Evolutionary conservation across 2,329 filamentous ascomycete species (phyloP).

Genomic region (Dothistroma pini): DNA sequence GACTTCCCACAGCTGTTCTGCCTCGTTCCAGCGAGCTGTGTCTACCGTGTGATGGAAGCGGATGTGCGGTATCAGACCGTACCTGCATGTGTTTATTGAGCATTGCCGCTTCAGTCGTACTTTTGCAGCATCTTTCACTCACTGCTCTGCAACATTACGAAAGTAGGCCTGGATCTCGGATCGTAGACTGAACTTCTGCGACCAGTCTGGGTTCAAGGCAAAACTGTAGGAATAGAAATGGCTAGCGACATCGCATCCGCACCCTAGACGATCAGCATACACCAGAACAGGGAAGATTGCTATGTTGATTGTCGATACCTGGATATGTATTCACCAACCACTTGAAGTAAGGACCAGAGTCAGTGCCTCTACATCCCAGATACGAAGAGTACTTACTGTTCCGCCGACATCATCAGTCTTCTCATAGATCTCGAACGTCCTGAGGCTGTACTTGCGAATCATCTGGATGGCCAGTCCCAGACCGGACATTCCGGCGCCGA

Average conservation of each 20-base stretch:
- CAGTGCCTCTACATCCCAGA: no score
- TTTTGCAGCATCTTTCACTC: neutral
- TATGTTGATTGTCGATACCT: neutral
- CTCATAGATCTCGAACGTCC: conserved; percentile 44
- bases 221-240: conserved; percentile 36
- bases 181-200: conserved; percentile 27
- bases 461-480: conserved; percentile 47
- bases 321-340: neutral
- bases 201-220: conserved; percentile 33
- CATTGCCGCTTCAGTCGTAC: neutral
- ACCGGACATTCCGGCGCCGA: conserved; percentile 50
- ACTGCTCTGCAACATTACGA: conserved; percentile 21
- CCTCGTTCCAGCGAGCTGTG: conserved; percentile 28
- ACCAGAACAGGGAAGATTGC: neutral
- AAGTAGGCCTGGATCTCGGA: conserved; percentile 32
- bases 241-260: conserved; percentile 37
- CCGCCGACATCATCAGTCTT: conserved; percentile 40
- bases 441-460: conserved; percentile 38
- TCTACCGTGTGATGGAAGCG: conserved; percentile 25
- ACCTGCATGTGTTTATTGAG: conserved; percentile 10
- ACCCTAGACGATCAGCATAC: conserved; percentile 33
- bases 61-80: conserved; percentile 26
- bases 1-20: conserved; percentile 28
- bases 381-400: conserved; percentile 15
- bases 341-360: no score